Conservation (phyloP, 306 rosid genomes). For the Cucurbita ficifolia region DNA sequence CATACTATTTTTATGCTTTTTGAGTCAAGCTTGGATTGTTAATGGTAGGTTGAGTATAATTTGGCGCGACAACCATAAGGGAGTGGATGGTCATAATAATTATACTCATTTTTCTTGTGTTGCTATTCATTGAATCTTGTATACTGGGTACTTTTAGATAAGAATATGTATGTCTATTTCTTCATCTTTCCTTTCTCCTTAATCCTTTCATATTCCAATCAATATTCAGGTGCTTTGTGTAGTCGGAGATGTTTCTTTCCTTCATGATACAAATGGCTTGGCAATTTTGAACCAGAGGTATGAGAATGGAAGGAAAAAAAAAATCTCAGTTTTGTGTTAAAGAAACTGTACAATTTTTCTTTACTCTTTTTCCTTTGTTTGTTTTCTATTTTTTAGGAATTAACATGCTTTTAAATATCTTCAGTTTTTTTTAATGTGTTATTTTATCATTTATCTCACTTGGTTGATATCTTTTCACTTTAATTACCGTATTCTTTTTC, state of each 20-base stretch:
- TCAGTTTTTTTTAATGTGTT: background rate
- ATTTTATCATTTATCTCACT: background rate
- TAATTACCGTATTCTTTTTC: background rate
- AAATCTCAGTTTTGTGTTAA: constrained; percentile 8
- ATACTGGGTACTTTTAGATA: background rate
- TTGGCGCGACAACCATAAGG: background rate
- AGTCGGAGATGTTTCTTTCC: constrained; percentile 83
- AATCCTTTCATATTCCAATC: constrained; percentile 8
- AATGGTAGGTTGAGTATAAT: background rate
- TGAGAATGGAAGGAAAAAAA: constrained; percentile 3
- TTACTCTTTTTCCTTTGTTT: too few relatives aligned
- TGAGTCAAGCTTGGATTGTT: background rate
- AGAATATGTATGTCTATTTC: background rate
- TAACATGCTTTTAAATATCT: background rate
- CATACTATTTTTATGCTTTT: background rate
- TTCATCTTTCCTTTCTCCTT: background rate
- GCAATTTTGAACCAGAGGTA: constrained; percentile 73
- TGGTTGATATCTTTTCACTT: background rate
- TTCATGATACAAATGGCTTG: constrained; percentile 89
- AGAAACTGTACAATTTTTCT: too few relatives aligned
- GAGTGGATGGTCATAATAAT: background rate
- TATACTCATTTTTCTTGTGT: background rate
- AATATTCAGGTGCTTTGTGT: constrained; percentile 61
- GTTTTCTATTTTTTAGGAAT: background rate
- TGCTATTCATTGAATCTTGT: background rate